Conservation (phyloP, 164 flowering plant genomes). For the Chimonanthus praecox region DNA sequence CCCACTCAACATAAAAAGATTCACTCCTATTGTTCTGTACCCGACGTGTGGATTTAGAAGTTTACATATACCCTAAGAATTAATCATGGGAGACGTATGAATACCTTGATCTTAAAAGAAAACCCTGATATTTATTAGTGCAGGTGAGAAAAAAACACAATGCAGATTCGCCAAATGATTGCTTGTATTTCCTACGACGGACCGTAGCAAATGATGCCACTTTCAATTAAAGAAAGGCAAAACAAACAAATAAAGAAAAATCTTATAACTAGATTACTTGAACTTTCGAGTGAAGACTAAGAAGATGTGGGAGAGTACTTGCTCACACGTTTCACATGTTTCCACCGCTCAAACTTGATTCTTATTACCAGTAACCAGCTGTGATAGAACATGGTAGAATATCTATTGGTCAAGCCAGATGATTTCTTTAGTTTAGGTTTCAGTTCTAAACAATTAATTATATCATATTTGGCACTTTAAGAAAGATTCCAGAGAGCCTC, state of each 20-base stretch:
- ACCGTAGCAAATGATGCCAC: too few species aligned
- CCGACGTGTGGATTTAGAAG: too few species aligned
- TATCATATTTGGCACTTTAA: not conserved
- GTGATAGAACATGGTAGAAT: not conserved
- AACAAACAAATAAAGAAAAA: not conserved
- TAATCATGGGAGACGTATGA: too few species aligned
- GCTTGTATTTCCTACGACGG: too few species aligned
- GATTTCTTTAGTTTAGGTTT: not conserved
- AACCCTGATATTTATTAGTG: too few species aligned
- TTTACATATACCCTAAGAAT: too few species aligned
- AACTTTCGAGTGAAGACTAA: not conserved
- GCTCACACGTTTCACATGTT: not conserved
- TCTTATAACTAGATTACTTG: not conserved
- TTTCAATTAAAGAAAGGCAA: not conserved
- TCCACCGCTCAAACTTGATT: not conserved
- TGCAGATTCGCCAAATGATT: too few species aligned
- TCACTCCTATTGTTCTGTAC: too few species aligned
- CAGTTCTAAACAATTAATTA: not conserved
- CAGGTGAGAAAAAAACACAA: too few species aligned
- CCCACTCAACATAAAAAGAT: too few species aligned
- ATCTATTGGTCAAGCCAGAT: not conserved
- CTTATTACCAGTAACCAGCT: not conserved
- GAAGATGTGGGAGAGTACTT: not conserved
- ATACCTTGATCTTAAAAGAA: too few species aligned
- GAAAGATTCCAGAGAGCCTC: not conserved